These are phyloP conservation scores for Gnomoniopsis sp. DNA, from an alignment of 2,329 filamentous ascomycete genomes.

Conservation along the genomic window DNA sequence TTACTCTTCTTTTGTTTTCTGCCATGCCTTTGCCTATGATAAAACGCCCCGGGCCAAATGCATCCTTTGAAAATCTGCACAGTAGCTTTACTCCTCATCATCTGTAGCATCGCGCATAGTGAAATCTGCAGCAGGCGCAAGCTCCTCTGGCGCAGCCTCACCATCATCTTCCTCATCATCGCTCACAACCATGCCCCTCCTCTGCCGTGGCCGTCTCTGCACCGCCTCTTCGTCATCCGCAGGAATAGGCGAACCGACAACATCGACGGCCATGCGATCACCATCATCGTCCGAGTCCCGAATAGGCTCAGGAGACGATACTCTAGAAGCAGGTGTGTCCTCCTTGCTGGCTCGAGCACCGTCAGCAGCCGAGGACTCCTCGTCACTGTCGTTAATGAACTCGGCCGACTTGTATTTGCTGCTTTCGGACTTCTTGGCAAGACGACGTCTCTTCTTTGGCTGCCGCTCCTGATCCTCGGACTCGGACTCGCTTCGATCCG, in stretches of 20 bases:
- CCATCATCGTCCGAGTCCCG: slow-evolving; percentile 29
- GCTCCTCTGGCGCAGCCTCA: slow-evolving; percentile 28
- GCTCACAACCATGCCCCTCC: slow-evolving; percentile 50
- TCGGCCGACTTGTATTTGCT: slow-evolving; percentile 84
- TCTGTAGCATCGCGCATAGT: slow-evolving; percentile 32
- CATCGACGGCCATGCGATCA: slow-evolving; percentile 53
- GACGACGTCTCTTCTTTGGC: slow-evolving; percentile 61
- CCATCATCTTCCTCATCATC: slow-evolving; percentile 50
- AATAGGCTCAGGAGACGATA: slow-evolving; percentile 16
- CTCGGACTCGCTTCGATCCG: slow-evolving; percentile 44
- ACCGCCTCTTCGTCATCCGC: slow-evolving; percentile 46
- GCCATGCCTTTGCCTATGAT: neutral
- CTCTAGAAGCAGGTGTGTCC: slow-evolving; percentile 21
- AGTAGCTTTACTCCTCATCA: slow-evolving; percentile 26
- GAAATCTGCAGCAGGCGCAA: slow-evolving; percentile 23
- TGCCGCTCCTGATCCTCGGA: slow-evolving; percentile 49
- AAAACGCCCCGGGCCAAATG: neutral
- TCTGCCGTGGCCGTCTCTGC: slow-evolving; percentile 36
- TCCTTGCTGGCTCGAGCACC: slow-evolving; percentile 20
- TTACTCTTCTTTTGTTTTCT: too few species aligned
- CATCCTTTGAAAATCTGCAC: neutral
- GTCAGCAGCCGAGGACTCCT: slow-evolving; percentile 32
- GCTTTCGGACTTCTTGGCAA: slow-evolving; percentile 44
- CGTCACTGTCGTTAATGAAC: slow-evolving; percentile 75
- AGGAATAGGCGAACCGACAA: slow-evolving; percentile 23